Evolutionary conservation across 352 stramenopile species (phyloP), one percentile per base, ranked within the genome.

Genomic region (Phytophthora uliginosa): DNA sequence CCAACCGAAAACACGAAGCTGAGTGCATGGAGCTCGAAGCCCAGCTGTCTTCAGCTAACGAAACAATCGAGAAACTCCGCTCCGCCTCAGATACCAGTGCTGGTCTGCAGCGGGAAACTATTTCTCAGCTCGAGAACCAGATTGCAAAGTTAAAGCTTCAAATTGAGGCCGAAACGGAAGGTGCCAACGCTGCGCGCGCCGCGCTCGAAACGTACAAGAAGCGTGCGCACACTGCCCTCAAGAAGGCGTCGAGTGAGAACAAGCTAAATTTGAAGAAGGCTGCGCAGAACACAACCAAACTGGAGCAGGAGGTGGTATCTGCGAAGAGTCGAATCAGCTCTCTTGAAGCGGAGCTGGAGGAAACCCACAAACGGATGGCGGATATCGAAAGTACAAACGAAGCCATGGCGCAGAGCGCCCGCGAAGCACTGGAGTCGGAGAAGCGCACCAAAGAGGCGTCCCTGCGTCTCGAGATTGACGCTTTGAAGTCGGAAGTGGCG

Each of bases 151-250:
- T 88, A 15, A 70, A 76, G 50, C 33, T 72, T 1, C 69, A 92
- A 66, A 61, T 90, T 4, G 58, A 84, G 47, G 56, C 80, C 12
- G 85, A 94, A 73, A 83, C 74, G 31, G 84, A 91, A 52, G 85
- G 70, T 13, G 77, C 86, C 0, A 76, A 71, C 33, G 81, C 85
- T 34, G 84, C 85, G 4, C 77, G 81, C 0, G 71, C 75, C 5
- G 86, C 88, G n/a, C 76, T 95, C 18, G 88, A 93, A 65, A 81
- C 79, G 50, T 95, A 95, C 77, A 94, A 93, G 79, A 93, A 92
- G 65, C 85, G 88, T 22, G 88, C 88, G 0, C 84, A 90, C 34
- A 90, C 79, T 3, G 88, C 88, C 17, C 55, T 95, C 18, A 95
- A 95, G 76, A 95, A 94, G 57, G 81, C 86, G 36, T 90, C 81